Conservation (phyloP, 2,329 filamentous ascomycete genomes). For the Ramularia collo-cygni region DNA sequence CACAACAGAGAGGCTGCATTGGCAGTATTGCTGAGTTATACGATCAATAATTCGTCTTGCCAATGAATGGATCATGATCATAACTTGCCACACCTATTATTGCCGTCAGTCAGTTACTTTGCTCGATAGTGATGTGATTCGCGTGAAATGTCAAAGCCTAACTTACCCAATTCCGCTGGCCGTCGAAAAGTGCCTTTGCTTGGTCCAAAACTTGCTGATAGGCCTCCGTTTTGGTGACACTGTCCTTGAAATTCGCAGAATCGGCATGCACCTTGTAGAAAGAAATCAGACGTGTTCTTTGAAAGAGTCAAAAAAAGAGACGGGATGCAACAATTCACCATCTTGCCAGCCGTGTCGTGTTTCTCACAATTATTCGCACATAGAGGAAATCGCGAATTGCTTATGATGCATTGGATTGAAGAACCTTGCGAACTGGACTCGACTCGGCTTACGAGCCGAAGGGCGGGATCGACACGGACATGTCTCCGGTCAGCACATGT, state of each 20-base stretch:
- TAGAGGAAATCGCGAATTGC: too few species aligned
- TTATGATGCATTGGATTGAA: too few species aligned
- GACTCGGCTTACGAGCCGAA: too few species aligned
- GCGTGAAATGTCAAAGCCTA: too few species aligned
- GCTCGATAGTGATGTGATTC: too few species aligned
- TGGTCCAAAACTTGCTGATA: slow-evolving; percentile 69
- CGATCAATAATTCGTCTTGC: not conserved
- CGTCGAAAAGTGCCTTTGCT: slow-evolving; percentile 61
- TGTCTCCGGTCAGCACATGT: too few species aligned
- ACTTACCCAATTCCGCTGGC: slow-evolving; percentile 71
- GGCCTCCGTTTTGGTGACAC: slow-evolving; percentile 62
- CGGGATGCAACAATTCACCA: too few species aligned
- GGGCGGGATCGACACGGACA: too few species aligned
- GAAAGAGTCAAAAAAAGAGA: not conserved
- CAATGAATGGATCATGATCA: not conserved
- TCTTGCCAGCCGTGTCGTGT: slow-evolving; percentile 1
- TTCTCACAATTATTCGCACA: too few species aligned
- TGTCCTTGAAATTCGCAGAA: slow-evolving; percentile 63
- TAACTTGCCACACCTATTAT: slow-evolving; percentile 16
- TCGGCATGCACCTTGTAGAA: slow-evolving; percentile 62
- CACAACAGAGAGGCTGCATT: slow-evolving; percentile 71
- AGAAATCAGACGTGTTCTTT: slow-evolving; percentile 7
- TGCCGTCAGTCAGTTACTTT: too few species aligned
- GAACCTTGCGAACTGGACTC: too few species aligned
- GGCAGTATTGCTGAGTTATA: slow-evolving; percentile 61